phyloP scores from a whole-genome alignment of 2,329 filamentous ascomycete genomes.

The Colletotrichum lupini region DNA sequence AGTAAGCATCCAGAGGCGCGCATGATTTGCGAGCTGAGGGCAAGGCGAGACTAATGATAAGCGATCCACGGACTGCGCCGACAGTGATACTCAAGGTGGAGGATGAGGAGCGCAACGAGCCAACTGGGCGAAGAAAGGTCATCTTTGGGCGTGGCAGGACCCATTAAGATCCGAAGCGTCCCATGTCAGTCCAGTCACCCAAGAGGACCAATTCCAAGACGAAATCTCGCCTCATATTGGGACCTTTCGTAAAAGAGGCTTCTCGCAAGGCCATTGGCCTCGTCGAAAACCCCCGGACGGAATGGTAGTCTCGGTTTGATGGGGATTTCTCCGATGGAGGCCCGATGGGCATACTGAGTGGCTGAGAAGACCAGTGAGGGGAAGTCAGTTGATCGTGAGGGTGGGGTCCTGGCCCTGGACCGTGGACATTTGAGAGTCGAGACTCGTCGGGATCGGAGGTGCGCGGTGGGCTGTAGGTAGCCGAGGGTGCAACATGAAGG shows the following conservation, averaged over 20 bases:
- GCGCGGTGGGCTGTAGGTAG: slow-evolving; percentile 16
- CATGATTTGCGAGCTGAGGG: slow-evolving; percentile 33
- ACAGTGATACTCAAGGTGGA: slow-evolving; percentile 21
- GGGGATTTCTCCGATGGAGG: slow-evolving; percentile 34
- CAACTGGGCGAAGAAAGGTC: slow-evolving; percentile 1
- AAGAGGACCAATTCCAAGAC: background rate
- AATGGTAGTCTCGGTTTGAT: slow-evolving; percentile 30
- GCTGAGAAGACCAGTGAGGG: slow-evolving; percentile 30
- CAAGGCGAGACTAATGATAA: slow-evolving; percentile 31
- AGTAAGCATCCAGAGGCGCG: slow-evolving; percentile 15
- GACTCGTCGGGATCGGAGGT: slow-evolving; percentile 35
- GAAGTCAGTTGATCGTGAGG: slow-evolving; percentile 34
- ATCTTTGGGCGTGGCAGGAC: background rate
- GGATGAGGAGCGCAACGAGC: background rate
- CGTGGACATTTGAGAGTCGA: slow-evolving; percentile 22
- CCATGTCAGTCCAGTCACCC: slow-evolving; percentile 9
- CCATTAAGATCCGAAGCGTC: slow-evolving; percentile 23
- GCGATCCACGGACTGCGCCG: slow-evolving; percentile 23
- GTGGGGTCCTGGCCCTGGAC: slow-evolving; percentile 28
- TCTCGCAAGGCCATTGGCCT: slow-evolving; percentile 23
- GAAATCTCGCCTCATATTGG: slow-evolving; percentile 5
- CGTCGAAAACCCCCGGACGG: slow-evolving; percentile 6
- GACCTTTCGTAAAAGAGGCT: background rate
- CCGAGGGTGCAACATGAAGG: slow-evolving; percentile 15
- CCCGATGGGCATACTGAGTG: slow-evolving; percentile 28